Evolutionary conservation across 2,329 filamentous ascomycete species (phyloP).

Genomic region (Didymella pinodella): DNA sequence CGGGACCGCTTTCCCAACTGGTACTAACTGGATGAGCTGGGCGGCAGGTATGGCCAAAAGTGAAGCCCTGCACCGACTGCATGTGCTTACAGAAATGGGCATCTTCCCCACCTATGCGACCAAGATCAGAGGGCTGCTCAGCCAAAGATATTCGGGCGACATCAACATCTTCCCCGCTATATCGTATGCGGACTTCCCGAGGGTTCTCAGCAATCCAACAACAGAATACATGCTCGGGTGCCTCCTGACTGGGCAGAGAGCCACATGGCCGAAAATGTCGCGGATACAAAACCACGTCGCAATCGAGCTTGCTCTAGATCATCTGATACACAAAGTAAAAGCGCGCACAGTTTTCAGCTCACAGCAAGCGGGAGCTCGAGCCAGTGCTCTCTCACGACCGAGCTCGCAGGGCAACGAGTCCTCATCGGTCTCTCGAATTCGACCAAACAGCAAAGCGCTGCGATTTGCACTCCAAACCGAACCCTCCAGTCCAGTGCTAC

Average conservation of each 20-base stretch:
- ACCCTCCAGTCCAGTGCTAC: conserved; percentile 31
- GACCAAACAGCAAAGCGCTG: conserved; percentile 33
- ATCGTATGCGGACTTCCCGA: conserved; percentile 74
- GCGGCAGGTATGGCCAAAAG: conserved; percentile 78
- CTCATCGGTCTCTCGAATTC: conserved; percentile 22
- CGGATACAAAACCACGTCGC: conserved; percentile 86
- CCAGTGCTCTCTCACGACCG: conserved; percentile 38
- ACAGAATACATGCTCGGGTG: conserved; percentile 84
- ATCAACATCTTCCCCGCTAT: conserved; percentile 92
- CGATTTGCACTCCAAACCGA: conserved; percentile 32
- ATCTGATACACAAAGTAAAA: conserved; percentile 73
- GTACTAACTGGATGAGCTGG: conserved; percentile 68
- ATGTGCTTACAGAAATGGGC: conserved; percentile 80
- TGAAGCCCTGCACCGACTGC: conserved; percentile 81
- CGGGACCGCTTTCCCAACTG: conserved; percentile 50
- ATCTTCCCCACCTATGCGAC: conserved; percentile 80
- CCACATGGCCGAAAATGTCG: conserved; percentile 90
- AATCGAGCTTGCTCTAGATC: conserved; percentile 84
- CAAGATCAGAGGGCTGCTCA: conserved; percentile 81
- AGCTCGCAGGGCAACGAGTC: conserved; percentile 38
- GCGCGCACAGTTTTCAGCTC: conserved; percentile 74
- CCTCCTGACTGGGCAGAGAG: conserved; percentile 78
- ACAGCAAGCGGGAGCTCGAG: conserved; percentile 60
- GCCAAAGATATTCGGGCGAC: conserved; percentile 91
- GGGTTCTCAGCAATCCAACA: conserved; percentile 83